phyloP scores from a whole-genome alignment of 208 protist species.

The Trypanosoma brucei region DNA sequence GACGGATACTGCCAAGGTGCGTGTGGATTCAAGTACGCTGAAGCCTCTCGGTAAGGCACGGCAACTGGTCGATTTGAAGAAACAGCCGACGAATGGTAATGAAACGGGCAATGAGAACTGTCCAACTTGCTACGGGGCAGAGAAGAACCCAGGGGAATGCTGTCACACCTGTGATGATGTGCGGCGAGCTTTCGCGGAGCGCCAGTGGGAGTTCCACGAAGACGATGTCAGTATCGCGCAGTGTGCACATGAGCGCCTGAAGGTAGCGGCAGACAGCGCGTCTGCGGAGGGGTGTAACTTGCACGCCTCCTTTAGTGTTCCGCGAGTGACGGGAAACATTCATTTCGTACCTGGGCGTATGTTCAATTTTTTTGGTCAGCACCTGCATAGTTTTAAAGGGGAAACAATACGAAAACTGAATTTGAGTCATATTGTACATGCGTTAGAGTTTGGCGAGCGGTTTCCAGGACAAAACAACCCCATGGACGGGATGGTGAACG shows the following conservation, averaged over 20 bases:
- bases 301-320: constrained; percentile 49
- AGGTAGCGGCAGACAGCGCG: constrained; percentile 16
- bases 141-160: constrained; percentile 49
- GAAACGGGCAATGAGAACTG: constrained; percentile 54
- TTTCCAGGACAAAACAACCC: constrained; percentile 80
- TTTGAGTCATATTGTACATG: constrained; percentile 76
- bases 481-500: constrained; percentile 46
- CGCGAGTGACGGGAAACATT: constrained; percentile 79
- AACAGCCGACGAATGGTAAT: constrained; percentile 35
- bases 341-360: constrained; percentile 73
- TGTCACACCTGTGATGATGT: constrained; percentile 86
- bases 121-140: constrained; percentile 79
- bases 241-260: constrained; percentile 60
- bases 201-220: constrained; percentile 63
- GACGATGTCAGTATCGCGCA: constrained; percentile 60
- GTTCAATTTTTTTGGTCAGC: constrained; percentile 35
- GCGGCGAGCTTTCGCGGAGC: constrained; percentile 43
- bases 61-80: constrained; percentile 36
- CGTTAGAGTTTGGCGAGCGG: constrained; percentile 67
- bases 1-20: constrained; percentile 44
- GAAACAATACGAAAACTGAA: constrained; percentile 50
- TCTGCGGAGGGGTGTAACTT: constrained; percentile 80
- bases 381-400: constrained; percentile 55
- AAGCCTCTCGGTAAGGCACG: constrained; percentile 33
- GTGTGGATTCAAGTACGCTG: constrained; percentile 39